Evolutionary conservation across 1,284 basidiomycete species (phyloP).

Genomic region (Sutorius eximius): DNA sequence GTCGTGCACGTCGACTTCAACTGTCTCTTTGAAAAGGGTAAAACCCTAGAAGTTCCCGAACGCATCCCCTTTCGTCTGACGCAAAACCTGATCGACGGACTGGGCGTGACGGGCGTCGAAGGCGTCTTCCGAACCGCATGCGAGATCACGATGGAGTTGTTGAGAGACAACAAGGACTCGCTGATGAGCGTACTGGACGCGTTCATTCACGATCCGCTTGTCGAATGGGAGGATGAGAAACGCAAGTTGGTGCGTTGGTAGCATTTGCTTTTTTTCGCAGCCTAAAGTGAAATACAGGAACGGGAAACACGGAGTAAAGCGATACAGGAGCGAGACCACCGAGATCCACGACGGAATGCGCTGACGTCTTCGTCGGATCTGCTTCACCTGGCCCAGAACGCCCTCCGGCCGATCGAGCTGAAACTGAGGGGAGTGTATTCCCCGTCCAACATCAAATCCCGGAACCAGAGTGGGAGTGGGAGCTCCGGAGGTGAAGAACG

Average conservation of each 20-base stretch:
- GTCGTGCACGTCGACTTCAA: conserved; percentile 98
- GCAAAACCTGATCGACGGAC: conserved; percentile 90
- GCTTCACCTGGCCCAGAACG: conserved; percentile 65
- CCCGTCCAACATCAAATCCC: conserved; percentile 48
- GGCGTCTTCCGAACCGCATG: conserved; percentile 92
- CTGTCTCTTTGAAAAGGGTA: conserved; percentile 97
- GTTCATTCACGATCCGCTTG: conserved; percentile 96
- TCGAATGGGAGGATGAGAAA: conserved; percentile 90
- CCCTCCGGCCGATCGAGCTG: conserved; percentile 77
- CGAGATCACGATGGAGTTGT: conserved; percentile 87
- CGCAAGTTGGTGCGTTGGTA: conserved; percentile 51
- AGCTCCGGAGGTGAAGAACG: conserved; percentile 41
- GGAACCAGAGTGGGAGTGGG: conserved; percentile 25
- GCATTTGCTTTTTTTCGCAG: background rate
- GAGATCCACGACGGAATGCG: conserved; percentile 37
- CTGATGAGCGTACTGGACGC: conserved; percentile 97
- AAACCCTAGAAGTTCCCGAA: conserved; percentile 88
- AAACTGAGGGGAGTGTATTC: conserved; percentile 80
- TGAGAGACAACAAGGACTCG: conserved; percentile 91
- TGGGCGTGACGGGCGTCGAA: conserved; percentile 94
- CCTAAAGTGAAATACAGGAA: conserved; percentile 11
- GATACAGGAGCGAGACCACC: no score
- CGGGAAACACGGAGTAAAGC: no score
- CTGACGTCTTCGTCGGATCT: conserved; percentile 55
- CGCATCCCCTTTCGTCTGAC: conserved; percentile 95